Base-by-base conservation (phyloP, 2,329 filamentous ascomycete species). In the Fusarium proliferatum region DNA sequence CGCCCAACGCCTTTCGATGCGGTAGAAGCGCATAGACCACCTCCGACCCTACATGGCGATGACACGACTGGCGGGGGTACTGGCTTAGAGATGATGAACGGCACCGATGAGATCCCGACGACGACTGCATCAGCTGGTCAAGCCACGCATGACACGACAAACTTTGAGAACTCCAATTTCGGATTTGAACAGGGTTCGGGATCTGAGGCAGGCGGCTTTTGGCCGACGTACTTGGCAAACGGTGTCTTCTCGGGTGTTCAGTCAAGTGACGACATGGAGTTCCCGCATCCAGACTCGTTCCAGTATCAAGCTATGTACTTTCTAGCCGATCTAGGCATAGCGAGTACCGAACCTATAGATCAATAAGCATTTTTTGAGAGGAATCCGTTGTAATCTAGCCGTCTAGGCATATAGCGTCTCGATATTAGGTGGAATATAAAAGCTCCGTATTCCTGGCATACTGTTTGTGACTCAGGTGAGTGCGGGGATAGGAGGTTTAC, bases 251-350 rank as follows among this genome's bases (percentile, higher is more conserved):
- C 68, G 0, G 45, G 33, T 0, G 28, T 28, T 8, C 38, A 56
- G 15, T 38, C 34, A 1, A 41, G 43, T 4, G 48, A 53, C 2
- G 23, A n/a, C 2, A 36, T 71, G 12, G 68, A 72, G 15, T 72
- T 72, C 2, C 68, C 69, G 11, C 68, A 72, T 10, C 63, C 68
- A 7, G 58, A 72, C 12, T 67, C 69, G 0, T 39, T 52, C 2
- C 68, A 72, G 30, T 72, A 71, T 17, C 69, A 72, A 12, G 69
- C 68, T 0, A 49, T 72, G 46, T 63, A 72, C 23, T 71, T 72
- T 26, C 33, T 72, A 3, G 69, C 69, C 0, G 63, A 68, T 39
- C 4, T 72, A 1, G 69, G 69, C 0, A 71, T 71, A 28, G 61
- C 56, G 3, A 48, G 10, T 17, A 46, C 62, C 3, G 67, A 67